These are phyloP conservation scores for Naematelia encephala DNA, from an alignment of 768 basidiomycete species.

Conservation along the genomic window DNA sequence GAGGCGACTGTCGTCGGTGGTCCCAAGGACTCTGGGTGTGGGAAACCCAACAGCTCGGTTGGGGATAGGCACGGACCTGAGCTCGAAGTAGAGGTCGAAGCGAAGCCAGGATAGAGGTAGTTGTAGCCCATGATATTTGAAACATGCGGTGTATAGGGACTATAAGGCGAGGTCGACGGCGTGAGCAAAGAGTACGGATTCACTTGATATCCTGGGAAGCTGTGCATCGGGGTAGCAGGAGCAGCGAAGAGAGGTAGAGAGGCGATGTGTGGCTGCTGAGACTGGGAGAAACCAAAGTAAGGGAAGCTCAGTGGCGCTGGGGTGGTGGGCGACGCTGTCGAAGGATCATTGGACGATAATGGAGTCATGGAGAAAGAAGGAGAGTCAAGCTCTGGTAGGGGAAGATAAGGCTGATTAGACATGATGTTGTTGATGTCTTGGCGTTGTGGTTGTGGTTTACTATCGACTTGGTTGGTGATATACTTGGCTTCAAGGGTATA, in stretches of 20 bases:
- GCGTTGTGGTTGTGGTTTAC: neutral
- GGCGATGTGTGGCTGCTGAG: neutral
- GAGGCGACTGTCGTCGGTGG: neutral
- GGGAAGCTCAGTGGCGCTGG: neutral
- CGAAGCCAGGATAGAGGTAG: too few species aligned
- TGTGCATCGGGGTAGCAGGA: too few species aligned
- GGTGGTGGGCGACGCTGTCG: neutral
- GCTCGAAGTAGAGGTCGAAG: too few species aligned
- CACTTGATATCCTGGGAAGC: neutral
- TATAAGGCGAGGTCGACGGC: neutral
- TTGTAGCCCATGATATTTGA: too few species aligned
- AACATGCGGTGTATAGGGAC: neutral
- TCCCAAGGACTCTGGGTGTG: neutral
- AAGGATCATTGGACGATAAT: neutral
- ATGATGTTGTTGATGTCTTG: too few species aligned
- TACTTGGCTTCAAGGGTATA: too few species aligned
- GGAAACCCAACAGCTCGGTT: neutral
- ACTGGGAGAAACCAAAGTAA: neutral
- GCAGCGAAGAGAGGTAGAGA: neutral
- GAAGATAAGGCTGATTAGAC: neutral
- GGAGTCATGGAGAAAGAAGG: neutral
- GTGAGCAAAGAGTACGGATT: neutral
- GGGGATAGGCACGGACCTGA: neutral
- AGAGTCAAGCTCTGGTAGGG: neutral
- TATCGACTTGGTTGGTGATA: neutral